These are phyloP conservation scores for Talaromyces nanjingensis DNA, from an alignment of 495 filamentous ascomycete genomes.

Conservation along the genomic window DNA sequence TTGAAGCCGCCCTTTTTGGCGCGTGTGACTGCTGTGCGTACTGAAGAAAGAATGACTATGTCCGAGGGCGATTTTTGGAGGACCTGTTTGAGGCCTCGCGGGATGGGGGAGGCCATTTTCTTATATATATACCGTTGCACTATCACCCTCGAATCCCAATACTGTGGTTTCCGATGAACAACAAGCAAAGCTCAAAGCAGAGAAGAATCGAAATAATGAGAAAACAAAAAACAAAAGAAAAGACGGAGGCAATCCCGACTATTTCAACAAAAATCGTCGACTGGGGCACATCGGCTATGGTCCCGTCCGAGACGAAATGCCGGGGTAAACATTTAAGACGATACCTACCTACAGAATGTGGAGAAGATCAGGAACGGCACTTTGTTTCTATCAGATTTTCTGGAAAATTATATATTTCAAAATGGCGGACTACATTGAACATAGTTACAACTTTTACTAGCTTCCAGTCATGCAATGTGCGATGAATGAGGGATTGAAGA, in stretches of 20 bases:
- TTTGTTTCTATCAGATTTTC: not conserved
- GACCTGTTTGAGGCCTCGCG: slow-evolving; percentile 65
- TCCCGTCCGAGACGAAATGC: slow-evolving; percentile 22
- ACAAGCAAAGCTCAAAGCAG: not conserved
- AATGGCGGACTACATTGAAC: not conserved
- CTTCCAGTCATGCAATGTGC: not conserved
- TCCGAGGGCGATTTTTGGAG: slow-evolving; percentile 75
- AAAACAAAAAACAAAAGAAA: not conserved
- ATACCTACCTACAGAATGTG: slow-evolving; percentile 8
- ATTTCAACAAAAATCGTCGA: not conserved
- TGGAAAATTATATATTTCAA: not conserved
- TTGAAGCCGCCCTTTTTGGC: slow-evolving; percentile 77
- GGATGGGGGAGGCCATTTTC: slow-evolving; percentile 48
- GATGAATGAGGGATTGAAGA: not conserved
- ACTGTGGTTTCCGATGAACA: not conserved
- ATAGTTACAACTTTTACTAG: not conserved
- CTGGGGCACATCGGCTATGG: slow-evolving; percentile 32
- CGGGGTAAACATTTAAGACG: slow-evolving; percentile 10
- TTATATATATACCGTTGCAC: not conserved
- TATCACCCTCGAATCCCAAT: not conserved
- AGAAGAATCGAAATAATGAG: not conserved
- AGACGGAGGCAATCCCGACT: not conserved
- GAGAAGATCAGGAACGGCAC: slow-evolving; percentile 6
- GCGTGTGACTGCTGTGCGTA: slow-evolving; percentile 79
- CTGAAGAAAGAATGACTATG: slow-evolving; percentile 79